phyloP scores from a whole-genome alignment of 192 early-diverging fungal species.

The Backusella tarrabulga region DNA sequence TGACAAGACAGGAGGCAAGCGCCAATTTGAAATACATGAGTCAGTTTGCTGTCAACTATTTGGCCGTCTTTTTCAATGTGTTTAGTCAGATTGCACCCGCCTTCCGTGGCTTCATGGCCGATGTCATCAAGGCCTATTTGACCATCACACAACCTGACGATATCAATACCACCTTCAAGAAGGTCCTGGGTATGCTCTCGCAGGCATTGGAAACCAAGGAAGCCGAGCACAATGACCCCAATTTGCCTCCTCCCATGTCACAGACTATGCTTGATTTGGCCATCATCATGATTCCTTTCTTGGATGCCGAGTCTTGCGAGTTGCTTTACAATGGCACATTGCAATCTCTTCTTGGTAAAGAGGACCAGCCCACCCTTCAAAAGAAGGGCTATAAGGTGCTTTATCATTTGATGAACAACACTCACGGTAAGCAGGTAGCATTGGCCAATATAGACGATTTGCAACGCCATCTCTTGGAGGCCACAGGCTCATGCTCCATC shows the following conservation, averaged over 20 bases:
- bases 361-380: slow-evolving; percentile 75
- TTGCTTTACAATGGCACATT: slow-evolving; percentile 57
- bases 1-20: slow-evolving; percentile 52
- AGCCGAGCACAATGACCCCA: slow-evolving; percentile 43
- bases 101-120: slow-evolving; percentile 63
- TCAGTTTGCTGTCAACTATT: slow-evolving; percentile 66
- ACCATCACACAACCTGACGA: slow-evolving; percentile 59
- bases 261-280: slow-evolving; percentile 90
- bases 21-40: slow-evolving; percentile 59
- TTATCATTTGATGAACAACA: slow-evolving; percentile 49
- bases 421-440: slow-evolving; percentile 46
- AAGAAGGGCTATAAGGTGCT: slow-evolving; percentile 97
- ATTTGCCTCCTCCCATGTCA: slow-evolving; percentile 64
- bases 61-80: slow-evolving; percentile 79
- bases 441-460: slow-evolving; percentile 58
- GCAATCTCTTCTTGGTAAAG: slow-evolving; percentile 52
- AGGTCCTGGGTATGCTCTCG: slow-evolving; percentile 57
- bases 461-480: slow-evolving; percentile 65
- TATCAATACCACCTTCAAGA: slow-evolving; percentile 62
- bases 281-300: slow-evolving; percentile 68
- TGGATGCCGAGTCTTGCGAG: slow-evolving; percentile 65
- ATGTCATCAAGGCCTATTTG: slow-evolving; percentile 69
- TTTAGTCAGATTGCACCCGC: slow-evolving; percentile 64
- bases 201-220: slow-evolving; percentile 56
- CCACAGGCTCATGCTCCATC: slow-evolving; percentile 58